Percentiles rank a stretch among this genome's conserved stretches.
These are phyloP conservation scores for Adansonia gregorii DNA, from an alignment of 441 rosid species.

Conservation along the genomic window DNA sequence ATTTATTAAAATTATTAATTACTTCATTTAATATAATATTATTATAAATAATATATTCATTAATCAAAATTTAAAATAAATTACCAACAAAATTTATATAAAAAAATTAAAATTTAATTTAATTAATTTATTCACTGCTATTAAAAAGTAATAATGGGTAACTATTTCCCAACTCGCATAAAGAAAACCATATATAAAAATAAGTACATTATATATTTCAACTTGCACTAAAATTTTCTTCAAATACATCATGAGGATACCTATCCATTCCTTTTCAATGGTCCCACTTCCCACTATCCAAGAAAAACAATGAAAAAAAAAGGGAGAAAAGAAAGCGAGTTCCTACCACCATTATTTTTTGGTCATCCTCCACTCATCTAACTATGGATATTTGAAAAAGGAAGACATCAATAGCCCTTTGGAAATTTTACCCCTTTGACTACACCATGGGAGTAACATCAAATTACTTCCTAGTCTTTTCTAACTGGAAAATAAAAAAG, in stretches of 20 bases:
- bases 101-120: no score
- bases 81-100: no score
- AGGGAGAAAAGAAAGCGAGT: constrained; percentile 25
- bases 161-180: no score
- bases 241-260: constrained; percentile 35
- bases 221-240: constrained; percentile 40
- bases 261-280: constrained; percentile 44
- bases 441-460: constrained; percentile 34
- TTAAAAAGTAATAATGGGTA: no score
- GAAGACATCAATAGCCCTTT: constrained; percentile 34
- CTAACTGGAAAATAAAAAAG: constrained; percentile 20
- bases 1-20: no score
- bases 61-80: no score
- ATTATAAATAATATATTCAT: no score
- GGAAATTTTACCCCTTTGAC: constrained; percentile 23
- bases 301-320: constrained; percentile 15
- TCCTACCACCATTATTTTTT: constrained; percentile 34
- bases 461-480: constrained; percentile 26
- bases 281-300: constrained; percentile 52
- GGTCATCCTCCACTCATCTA: constrained; percentile 56
- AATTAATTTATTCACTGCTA: no score
- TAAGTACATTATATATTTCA: constrained; percentile 28
- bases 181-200: neutral
- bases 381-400: constrained; percentile 23
- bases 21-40: no score